Evolutionary conservation across 495 filamentous ascomycete species (phyloP), one percentile per base, ranked within the genome.

Genomic region (Neurospora hispaniola): DNA sequence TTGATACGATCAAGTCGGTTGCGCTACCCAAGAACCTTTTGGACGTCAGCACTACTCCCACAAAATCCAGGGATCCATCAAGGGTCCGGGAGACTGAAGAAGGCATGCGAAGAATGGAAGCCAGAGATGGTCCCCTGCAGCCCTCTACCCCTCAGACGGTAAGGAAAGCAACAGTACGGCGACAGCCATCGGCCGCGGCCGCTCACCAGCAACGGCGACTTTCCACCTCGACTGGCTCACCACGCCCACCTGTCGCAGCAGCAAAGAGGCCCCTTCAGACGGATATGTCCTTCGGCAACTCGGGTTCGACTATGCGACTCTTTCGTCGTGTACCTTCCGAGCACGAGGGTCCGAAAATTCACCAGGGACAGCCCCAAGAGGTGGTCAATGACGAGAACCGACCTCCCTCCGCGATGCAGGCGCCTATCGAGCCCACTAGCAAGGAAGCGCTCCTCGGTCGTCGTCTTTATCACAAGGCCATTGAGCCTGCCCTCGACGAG

Each of bases 271-370:
- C 95, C 2, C 86, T 97, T 18, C 85, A 91, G 42, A 86, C 96
- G 5, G 92, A 97, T 80, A 89, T 94, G 81, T 93, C 89, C 69
- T 98, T 95, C 78, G 96, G 95, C 41, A 98, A 98, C 79, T 90
- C 89, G 23, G 92, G 91, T 1, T 97, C 94, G 0, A 97, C 96
- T 16, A 90, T 95, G 69, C 90, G 94, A 41, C 91, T 94, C 69
- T 98, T 97, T 83, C 91, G 93, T 71, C 90, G 95, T 23, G 94
- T 95, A 2, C 85, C 85, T 2, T 96, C 94, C 9, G 90, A 91
- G 75, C 88, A 88, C 73, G 54, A 77, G 77, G 69, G 83, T 72
- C 23, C 78, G 76, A 66, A 66, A 66, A 35, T 66, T 0, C 54
- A 66, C 54, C 54, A 66, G 27, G 54, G 35, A 7, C 16, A 0